Conservation (phyloP, 305 asterid genomes). For the Fraxinus greggii region DNA sequence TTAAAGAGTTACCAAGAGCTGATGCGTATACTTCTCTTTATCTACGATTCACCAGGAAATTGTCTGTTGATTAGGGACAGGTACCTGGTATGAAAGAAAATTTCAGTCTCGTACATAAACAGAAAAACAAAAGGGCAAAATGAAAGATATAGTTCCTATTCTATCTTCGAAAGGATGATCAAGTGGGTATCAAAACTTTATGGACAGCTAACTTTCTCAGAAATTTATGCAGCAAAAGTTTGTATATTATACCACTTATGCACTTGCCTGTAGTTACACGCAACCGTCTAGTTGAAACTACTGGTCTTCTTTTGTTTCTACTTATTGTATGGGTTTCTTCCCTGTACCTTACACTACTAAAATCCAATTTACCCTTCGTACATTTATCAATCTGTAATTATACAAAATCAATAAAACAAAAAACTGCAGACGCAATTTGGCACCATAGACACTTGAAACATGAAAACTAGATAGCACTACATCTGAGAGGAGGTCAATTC, state of each 20-base stretch:
- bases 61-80: slow-evolving; percentile 3
- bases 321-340: background rate
- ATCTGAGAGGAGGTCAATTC: background rate
- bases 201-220: background rate
- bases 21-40: background rate
- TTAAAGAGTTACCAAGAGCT: background rate
- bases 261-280: background rate
- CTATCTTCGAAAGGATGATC: background rate
- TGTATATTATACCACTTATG: background rate
- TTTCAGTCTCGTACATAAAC: background rate
- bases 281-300: background rate
- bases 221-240: background rate
- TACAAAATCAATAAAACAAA: background rate
- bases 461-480: background rate
- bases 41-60: slow-evolving; percentile 4
- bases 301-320: background rate
- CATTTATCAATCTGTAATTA: background rate
- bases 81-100: slow-evolving; percentile 18
- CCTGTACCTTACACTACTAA: background rate
- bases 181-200: background rate
- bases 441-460: background rate
- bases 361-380: background rate
- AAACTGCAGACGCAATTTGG: background rate
- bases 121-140: background rate
- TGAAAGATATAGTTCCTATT: background rate